phyloP scores from a whole-genome alignment of 352 stramenopile species.

The Thalassiosira pacifica region DNA sequence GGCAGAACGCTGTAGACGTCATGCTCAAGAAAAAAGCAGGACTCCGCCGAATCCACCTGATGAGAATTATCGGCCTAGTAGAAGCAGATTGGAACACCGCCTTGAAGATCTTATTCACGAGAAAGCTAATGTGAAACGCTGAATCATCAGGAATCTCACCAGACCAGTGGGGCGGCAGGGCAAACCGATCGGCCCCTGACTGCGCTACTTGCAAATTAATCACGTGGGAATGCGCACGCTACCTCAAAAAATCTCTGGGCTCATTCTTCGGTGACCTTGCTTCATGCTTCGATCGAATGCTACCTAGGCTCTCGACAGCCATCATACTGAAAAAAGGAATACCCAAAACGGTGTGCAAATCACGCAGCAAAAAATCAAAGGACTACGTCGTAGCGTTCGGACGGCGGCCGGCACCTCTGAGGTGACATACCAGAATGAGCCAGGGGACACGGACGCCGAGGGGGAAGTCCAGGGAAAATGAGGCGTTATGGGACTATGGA shows the following conservation, averaged over 20 bases:
- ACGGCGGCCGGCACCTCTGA: neutral
- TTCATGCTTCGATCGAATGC: conserved; percentile 4
- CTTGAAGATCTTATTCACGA: too few relatives aligned
- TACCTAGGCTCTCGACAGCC: neutral
- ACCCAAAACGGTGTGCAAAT: too few relatives aligned
- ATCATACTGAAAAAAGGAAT: neutral
- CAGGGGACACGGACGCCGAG: neutral
- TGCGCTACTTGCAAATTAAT: neutral
- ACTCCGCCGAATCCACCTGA: neutral
- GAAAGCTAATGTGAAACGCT: neutral
- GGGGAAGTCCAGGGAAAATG: conserved; percentile 27
- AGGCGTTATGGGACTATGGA: neutral
- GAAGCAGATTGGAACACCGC: conserved; percentile 7
- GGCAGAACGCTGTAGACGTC: neutral
- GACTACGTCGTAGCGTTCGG: neutral
- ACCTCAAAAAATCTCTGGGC: neutral
- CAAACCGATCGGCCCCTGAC: neutral
- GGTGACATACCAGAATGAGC: neutral
- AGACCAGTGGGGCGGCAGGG: too few relatives aligned
- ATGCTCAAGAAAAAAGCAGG: conserved; percentile 5
- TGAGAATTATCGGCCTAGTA: conserved; percentile 1
- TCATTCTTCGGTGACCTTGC: neutral
- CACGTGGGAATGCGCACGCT: neutral
- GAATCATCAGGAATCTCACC: too few relatives aligned
- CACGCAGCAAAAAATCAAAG: neutral